A percentile compares a stretch with the other conserved stretches of the same genome.
Evolutionary conservation across 164 flowering plant species (phyloP).

Genomic region (Annona squamosa): DNA sequence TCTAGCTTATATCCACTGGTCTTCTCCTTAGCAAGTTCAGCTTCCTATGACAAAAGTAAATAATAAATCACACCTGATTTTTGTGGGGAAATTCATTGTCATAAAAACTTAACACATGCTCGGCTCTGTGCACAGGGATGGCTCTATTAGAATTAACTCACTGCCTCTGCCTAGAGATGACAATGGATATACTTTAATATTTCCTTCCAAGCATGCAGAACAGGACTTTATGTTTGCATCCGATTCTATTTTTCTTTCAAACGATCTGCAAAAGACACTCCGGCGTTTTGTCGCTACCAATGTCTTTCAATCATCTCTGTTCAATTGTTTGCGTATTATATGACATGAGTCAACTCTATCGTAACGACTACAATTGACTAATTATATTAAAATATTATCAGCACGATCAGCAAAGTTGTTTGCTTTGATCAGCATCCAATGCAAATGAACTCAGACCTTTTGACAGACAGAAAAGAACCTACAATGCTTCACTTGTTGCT

Average conservation of each 20-base stretch:
- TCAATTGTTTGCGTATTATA: too few relatives aligned
- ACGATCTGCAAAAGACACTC: too few relatives aligned
- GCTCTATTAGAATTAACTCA: background rate
- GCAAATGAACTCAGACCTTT: background rate
- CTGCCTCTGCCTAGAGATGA: too few relatives aligned
- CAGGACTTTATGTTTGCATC: too few relatives aligned
- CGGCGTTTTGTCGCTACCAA: too few relatives aligned
- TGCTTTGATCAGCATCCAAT: background rate
- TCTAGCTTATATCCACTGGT: constrained; percentile 85
- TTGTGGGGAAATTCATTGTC: background rate
- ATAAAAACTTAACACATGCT: background rate
- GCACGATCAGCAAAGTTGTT: background rate
- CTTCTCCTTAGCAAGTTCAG: constrained; percentile 84
- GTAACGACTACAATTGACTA: too few relatives aligned
- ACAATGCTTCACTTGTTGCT: background rate
- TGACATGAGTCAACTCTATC: too few relatives aligned
- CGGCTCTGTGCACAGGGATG: background rate
- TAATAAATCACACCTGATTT: background rate
- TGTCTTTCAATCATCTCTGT: too few relatives aligned
- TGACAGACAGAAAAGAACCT: background rate
- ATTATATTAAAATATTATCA: background rate
- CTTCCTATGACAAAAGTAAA: constrained; percentile 49
- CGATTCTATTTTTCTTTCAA: too few relatives aligned
- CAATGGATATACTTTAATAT: too few relatives aligned
- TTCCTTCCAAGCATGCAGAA: too few relatives aligned